Percentiles rank a stretch among this genome's conserved stretches.
Conservation (phyloP, 306 rosid species). For the Corylus americana region DNA sequence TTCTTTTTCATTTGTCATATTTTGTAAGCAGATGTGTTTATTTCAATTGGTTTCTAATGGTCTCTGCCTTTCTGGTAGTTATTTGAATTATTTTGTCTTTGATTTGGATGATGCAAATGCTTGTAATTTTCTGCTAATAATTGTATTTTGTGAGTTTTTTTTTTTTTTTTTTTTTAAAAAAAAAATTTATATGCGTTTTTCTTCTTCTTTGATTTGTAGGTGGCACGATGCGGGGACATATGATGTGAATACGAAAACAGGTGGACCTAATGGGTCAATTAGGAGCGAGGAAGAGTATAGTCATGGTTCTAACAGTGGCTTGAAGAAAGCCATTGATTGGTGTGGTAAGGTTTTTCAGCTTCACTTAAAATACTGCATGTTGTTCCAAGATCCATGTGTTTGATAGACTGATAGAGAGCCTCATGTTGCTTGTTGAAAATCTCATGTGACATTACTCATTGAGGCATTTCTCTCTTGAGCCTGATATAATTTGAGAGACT, state of each 20-base stretch:
- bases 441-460: background rate
- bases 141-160: background rate
- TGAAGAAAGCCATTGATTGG: conserved; percentile 85
- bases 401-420: background rate
- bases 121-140: background rate
- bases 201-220: conserved; percentile 32
- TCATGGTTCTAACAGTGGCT: conserved; percentile 78
- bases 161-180: background rate
- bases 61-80: too few species aligned
- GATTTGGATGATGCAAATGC: too few species aligned
- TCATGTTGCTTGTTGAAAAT: background rate
- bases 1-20: too few species aligned
- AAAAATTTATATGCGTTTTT: background rate
- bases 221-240: conserved; percentile 99
- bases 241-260: conserved; percentile 70
- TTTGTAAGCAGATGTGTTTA: too few species aligned
- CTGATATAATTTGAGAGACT: background rate
- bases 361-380: too few species aligned
- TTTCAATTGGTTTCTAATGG: too few species aligned
- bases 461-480: background rate
- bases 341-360: conserved; percentile 49
- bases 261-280: conserved; percentile 92
- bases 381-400: background rate
- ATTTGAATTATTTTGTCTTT: too few species aligned
- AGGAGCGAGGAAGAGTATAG: conserved; percentile 80